Evolutionary conservation across 768 basidiomycete genomes (phyloP).

Genomic region (Mycena floridula): DNA sequence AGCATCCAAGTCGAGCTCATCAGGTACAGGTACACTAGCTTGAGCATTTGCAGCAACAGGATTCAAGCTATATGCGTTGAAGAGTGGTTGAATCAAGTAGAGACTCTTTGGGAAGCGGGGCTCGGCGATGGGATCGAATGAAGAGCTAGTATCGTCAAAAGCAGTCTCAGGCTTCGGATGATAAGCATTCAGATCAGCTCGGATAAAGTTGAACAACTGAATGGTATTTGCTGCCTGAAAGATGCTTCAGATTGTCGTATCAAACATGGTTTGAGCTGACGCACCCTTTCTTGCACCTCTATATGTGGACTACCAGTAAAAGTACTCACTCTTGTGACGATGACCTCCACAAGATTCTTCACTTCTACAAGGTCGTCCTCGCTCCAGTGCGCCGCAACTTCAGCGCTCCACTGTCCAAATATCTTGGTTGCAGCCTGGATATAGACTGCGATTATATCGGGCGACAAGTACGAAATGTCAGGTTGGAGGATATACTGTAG

Average conservation of each 20-base stretch:
- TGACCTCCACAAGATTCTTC: constrained; percentile 54
- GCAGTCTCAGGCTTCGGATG: constrained; percentile 34
- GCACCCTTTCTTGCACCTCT: constrained; percentile 89
- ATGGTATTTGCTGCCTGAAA: constrained; percentile 73
- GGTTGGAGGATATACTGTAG: constrained; percentile 64
- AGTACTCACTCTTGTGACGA: constrained; percentile 50
- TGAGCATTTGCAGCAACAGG: constrained; percentile 81
- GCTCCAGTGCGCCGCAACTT: constrained; percentile 73
- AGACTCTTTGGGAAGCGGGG: constrained; percentile 83
- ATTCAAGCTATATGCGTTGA: constrained; percentile 73
- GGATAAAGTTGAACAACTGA: constrained; percentile 71
- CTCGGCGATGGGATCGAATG: constrained; percentile 35
- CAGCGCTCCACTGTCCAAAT: constrained; percentile 80
- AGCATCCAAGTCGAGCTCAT: constrained; percentile 77
- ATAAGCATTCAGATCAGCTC: constrained; percentile 60
- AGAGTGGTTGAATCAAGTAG: constrained; percentile 78
- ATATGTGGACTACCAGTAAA: constrained; percentile 63
- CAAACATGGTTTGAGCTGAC: constrained; percentile 18
- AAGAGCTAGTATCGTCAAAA: constrained; percentile 29
- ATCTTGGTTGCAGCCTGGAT: constrained; percentile 82
- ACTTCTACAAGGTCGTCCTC: constrained; percentile 62
- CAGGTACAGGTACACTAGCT: constrained; percentile 72
- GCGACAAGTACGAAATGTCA: constrained; percentile 45
- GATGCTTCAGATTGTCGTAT: constrained; percentile 5
- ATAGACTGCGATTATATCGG: constrained; percentile 71